These are phyloP conservation scores for Neofusicoccum umdonicola DNA, from an alignment of 2,329 filamentous ascomycete species.

Conservation along the genomic window DNA sequence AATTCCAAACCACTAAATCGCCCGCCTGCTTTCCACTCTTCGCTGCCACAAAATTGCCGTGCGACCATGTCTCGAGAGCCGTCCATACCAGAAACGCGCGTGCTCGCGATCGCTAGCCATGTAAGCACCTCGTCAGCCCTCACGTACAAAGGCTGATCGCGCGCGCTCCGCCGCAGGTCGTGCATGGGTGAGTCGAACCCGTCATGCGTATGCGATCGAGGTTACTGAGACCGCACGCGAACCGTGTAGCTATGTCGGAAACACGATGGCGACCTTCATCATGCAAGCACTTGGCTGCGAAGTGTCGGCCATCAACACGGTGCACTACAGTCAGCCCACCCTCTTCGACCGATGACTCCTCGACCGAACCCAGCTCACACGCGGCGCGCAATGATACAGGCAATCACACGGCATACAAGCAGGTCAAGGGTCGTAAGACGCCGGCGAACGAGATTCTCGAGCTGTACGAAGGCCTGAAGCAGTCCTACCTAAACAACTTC, in stretches of 20 bases:
- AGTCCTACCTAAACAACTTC: slow-evolving; percentile 83
- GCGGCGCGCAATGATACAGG: slow-evolving; percentile 50
- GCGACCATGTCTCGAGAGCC: slow-evolving; percentile 13
- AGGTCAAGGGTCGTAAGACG: slow-evolving; percentile 80
- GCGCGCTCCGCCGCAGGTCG: slow-evolving; percentile 52
- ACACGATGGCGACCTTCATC: slow-evolving; percentile 93
- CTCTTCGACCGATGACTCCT: neutral
- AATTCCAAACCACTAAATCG: slow-evolving; percentile 10
- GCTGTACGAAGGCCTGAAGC: slow-evolving; percentile 78
- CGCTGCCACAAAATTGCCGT: slow-evolving; percentile 35
- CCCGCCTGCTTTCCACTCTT: slow-evolving; percentile 32
- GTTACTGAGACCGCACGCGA: slow-evolving; percentile 23
- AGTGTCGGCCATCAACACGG: slow-evolving; percentile 90
- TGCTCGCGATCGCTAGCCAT: slow-evolving; percentile 92
- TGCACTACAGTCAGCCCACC: slow-evolving; percentile 80
- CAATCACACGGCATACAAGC: slow-evolving; percentile 91
- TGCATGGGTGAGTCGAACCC: slow-evolving; percentile 63
- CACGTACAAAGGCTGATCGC: slow-evolving; percentile 27
- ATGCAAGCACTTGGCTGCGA: slow-evolving; percentile 93
- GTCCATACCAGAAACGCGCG: slow-evolving; percentile 53
- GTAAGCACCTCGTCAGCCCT: slow-evolving; percentile 50
- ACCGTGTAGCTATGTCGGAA: slow-evolving; percentile 79
- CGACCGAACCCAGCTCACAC: neutral
- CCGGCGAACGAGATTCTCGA: slow-evolving; percentile 79
- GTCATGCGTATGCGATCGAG: neutral